These are phyloP conservation scores for Dinochytrium kinnereticum DNA, from an alignment of 371 early-diverging fungal genomes.

Conservation along the genomic window DNA sequence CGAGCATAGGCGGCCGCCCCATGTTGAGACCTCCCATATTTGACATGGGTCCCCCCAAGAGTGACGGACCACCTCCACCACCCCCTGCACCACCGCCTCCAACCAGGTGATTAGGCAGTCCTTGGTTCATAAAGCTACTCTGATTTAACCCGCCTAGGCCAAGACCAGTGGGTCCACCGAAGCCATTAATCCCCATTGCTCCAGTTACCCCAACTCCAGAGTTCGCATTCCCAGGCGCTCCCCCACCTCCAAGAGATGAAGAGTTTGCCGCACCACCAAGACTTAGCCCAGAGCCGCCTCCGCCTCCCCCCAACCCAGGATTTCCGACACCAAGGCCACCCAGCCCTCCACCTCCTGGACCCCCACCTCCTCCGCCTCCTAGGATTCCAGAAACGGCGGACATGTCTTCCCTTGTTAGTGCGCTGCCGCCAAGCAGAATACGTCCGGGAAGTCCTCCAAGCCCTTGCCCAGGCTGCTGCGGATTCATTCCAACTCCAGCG, in stretches of 20 bases:
- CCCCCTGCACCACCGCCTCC: too few species aligned
- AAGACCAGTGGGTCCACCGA: not conserved
- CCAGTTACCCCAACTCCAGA: not conserved
- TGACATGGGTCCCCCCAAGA: not conserved
- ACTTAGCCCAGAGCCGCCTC: not conserved
- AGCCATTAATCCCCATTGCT: not conserved
- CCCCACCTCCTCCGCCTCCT: too few species aligned
- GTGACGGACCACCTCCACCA: not conserved
- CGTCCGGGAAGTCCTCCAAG: not conserved
- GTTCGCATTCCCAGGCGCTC: not conserved
- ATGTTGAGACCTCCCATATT: not conserved
- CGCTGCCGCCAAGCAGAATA: not conserved
- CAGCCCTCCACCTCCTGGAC: too few species aligned
- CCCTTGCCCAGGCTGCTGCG: not conserved
- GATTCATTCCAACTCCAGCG: not conserved
- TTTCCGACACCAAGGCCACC: too few species aligned
- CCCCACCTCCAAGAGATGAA: not conserved
- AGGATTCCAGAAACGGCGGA: not conserved
- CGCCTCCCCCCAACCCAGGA: conserved; percentile 7
- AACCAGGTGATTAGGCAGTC: too few species aligned
- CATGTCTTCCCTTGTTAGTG: not conserved
- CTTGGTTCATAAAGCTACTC: too few species aligned
- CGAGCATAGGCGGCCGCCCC: not conserved
- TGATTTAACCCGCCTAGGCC: not conserved
- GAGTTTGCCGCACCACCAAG: not conserved